Percentiles rank a stretch among this genome's conserved stretches.
Conservation (phyloP, 2,329 filamentous ascomycete genomes). For the Talaromyces rugulosus region DNA sequence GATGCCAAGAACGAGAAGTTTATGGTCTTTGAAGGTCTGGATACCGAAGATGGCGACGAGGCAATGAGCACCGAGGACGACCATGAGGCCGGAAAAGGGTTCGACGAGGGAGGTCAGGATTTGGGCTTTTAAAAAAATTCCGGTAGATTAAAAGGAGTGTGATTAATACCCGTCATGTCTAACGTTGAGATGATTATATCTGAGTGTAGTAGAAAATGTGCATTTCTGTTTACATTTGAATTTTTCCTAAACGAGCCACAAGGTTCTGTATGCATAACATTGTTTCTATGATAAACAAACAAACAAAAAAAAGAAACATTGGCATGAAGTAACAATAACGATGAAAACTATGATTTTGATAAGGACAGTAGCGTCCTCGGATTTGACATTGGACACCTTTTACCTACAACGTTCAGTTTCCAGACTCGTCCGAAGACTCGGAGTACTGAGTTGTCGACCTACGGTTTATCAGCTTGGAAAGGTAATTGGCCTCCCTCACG, state of each 20-base stretch:
- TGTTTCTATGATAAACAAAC: too few relatives aligned
- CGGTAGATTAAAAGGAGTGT: neutral
- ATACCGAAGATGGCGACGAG: constrained; percentile 27
- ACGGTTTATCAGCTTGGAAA: neutral
- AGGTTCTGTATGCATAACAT: too few relatives aligned
- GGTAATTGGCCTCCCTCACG: neutral
- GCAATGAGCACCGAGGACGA: constrained; percentile 15
- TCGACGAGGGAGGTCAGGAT: constrained; percentile 21
- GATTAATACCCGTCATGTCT: neutral
- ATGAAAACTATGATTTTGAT: too few relatives aligned
- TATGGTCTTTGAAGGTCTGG: constrained; percentile 49
- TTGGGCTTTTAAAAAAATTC: constrained; percentile 16
- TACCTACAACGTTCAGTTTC: too few relatives aligned
- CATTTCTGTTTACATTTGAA: neutral
- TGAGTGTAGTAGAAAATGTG: neutral
- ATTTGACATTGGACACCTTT: too few relatives aligned
- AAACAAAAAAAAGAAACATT: too few relatives aligned
- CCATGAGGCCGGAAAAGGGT: constrained; percentile 8
- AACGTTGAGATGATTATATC: neutral
- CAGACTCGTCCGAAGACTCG: too few relatives aligned
- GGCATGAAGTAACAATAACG: too few relatives aligned
- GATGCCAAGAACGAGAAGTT: constrained; percentile 61
- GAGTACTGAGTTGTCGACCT: too few relatives aligned
- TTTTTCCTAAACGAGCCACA: too few relatives aligned
- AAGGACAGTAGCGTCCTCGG: too few relatives aligned